These are phyloP conservation scores for Colletotrichum tabaci DNA, from an alignment of 2,329 filamentous ascomycete species.

Conservation along the genomic window DNA sequence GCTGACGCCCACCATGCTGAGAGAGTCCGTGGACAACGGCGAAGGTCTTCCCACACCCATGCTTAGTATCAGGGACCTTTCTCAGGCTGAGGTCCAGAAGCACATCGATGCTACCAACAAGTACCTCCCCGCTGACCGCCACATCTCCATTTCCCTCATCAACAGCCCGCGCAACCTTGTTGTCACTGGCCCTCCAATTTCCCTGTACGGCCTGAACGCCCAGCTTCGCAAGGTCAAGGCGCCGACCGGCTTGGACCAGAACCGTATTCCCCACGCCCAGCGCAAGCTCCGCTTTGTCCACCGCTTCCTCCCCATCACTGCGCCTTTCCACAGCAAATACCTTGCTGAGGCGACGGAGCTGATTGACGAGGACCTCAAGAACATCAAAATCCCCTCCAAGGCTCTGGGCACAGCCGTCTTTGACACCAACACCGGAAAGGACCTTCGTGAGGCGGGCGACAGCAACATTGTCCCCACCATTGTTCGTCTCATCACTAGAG, in stretches of 20 bases:
- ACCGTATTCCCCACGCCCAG: conserved; percentile 92
- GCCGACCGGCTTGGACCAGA: conserved; percentile 96
- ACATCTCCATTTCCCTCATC: conserved; percentile 94
- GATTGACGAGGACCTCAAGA: conserved; percentile 89
- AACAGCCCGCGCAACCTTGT: conserved; percentile 98
- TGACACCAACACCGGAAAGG: conserved; percentile 90
- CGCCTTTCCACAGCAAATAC: conserved; percentile 98
- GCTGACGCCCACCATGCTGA: conserved; percentile 88
- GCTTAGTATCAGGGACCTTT: conserved; percentile 96
- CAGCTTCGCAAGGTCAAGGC: conserved; percentile 98
- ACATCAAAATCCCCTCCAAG: conserved; percentile 81
- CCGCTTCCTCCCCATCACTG: conserved; percentile 96
- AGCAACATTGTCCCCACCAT: conserved; percentile 89
- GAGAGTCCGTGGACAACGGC: conserved; percentile 93
- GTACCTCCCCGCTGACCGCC: conserved; percentile 91
- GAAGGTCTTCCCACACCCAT: conserved; percentile 98
- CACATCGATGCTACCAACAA: conserved; percentile 98
- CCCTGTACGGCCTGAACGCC: conserved; percentile 94
- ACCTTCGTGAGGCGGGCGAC: conserved; percentile 79
- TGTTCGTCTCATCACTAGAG: conserved; percentile 93
- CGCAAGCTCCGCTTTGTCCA: conserved; percentile 97
- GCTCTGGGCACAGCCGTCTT: conserved; percentile 88
- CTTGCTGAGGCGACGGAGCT: conserved; percentile 84
- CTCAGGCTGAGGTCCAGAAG: conserved; percentile 89
- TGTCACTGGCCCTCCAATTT: conserved; percentile 95